Evolutionary conservation across 2,329 filamentous ascomycete genomes (phyloP).

Genomic region (Neurospora sp.): DNA sequence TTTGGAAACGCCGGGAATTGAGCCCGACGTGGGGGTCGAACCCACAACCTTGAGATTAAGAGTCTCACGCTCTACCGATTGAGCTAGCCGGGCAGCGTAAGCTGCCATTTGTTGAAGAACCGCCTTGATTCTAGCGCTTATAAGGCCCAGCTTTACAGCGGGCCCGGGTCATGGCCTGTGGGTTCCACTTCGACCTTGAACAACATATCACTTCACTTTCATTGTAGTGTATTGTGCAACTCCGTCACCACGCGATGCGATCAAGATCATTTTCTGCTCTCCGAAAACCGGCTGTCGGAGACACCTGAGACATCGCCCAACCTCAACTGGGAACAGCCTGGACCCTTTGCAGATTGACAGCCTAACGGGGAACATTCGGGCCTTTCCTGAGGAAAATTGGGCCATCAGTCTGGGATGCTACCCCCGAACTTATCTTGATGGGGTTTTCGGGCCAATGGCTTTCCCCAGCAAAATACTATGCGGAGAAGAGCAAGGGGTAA

Average conservation of each 20-base stretch:
- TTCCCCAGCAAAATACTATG: not conserved
- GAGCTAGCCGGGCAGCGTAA: slow-evolving; percentile 44
- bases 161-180: not conserved
- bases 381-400: not conserved
- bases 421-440: not conserved
- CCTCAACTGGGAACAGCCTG: not conserved
- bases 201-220: not conserved
- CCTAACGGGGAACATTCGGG: not conserved
- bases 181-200: not conserved
- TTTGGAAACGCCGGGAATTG: not conserved
- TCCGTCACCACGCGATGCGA: not conserved
- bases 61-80: slow-evolving; percentile 66
- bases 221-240: too few species aligned
- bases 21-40: not conserved
- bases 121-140: rapidly evolving
- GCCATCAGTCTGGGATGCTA: not conserved
- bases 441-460: not conserved
- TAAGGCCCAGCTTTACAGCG: not conserved
- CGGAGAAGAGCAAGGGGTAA: not conserved
- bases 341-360: not conserved
- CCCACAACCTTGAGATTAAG: slow-evolving; percentile 25
- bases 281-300: too few species aligned
- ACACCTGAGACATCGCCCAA: not conserved
- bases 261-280: not conserved
- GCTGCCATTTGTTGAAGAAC: not conserved